These are phyloP conservation scores for Aspergillus texensis DNA, from an alignment of 2,329 filamentous ascomycete genomes.

Conservation along the genomic window DNA sequence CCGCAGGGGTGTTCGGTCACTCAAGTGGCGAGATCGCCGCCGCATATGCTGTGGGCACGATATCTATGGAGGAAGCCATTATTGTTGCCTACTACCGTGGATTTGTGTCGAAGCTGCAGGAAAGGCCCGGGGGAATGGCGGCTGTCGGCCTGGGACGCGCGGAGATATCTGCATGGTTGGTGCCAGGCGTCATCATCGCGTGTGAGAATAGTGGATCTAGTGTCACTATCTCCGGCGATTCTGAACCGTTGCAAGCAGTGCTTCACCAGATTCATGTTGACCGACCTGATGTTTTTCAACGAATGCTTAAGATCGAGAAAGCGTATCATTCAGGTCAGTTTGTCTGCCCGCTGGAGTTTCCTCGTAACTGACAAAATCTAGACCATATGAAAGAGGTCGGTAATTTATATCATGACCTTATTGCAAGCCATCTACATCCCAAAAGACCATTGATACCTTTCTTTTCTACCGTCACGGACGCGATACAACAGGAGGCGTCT, in stretches of 20 bases:
- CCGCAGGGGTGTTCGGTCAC: slow-evolving; percentile 29
- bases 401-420: no score
- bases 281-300: no score
- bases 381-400: no score
- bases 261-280: neutral
- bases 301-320: no score
- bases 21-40: slow-evolving; percentile 37
- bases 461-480: no score
- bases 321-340: no score
- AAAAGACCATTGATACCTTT: no score
- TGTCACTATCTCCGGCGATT: slow-evolving; percentile 14
- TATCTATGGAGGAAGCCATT: slow-evolving; percentile 16
- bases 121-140: slow-evolving; percentile 30
- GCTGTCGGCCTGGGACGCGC: slow-evolving; percentile 23
- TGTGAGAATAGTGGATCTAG: slow-evolving; percentile 11
- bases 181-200: slow-evolving; percentile 6
- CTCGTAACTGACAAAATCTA: no score
- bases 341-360: no score
- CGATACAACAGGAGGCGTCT: no score
- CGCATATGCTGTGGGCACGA: slow-evolving; percentile 12
- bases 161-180: neutral
- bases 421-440: no score
- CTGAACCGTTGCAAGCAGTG: neutral
- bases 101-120: slow-evolving; percentile 22
- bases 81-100: slow-evolving; percentile 3